phyloP scores from a whole-genome alignment of 148 eudicot species.

The Fagopyrum esculentum region DNA sequence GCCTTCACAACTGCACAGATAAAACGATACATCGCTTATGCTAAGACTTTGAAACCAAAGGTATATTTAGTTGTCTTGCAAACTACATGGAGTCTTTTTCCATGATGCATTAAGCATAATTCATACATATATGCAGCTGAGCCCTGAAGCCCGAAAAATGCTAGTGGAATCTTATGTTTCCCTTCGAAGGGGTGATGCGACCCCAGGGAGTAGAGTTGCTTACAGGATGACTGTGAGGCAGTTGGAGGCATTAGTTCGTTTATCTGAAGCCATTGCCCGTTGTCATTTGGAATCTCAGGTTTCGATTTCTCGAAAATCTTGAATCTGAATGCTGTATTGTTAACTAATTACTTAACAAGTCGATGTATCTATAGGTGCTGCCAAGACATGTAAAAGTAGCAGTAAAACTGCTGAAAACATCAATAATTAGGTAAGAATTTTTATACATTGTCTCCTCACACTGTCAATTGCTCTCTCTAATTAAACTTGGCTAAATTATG shows the following conservation, averaged over 20 bases:
- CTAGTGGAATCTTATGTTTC: conserved; percentile 87
- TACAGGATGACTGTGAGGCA: conserved; percentile 99
- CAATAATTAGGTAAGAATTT: conserved; percentile 67
- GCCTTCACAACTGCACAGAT: conserved; percentile 79
- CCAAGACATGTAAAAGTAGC: conserved; percentile 82
- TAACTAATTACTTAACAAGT: conserved; percentile 11
- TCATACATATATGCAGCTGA: conserved; percentile 43
- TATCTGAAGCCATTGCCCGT: conserved; percentile 93
- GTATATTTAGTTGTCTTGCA: conserved; percentile 21
- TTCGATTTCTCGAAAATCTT: not conserved
- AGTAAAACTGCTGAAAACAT: conserved; percentile 78
- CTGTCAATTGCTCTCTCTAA: not conserved
- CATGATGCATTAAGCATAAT: conserved; percentile 1
- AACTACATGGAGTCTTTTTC: conserved; percentile 1
- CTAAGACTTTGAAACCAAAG: conserved; percentile 87
- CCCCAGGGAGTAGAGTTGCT: conserved; percentile 95
- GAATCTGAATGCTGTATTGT: not conserved
- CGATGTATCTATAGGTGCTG: conserved; percentile 41
- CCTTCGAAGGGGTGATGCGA: conserved; percentile 81
- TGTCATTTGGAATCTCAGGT: conserved; percentile 72
- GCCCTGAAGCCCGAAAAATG: conserved; percentile 66
- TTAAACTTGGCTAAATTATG: not conserved
- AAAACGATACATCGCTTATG: conserved; percentile 83
- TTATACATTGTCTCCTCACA: not conserved
- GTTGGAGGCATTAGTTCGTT: conserved; percentile 87